Evolutionary conservation across 169 alveolate genomes (phyloP), one percentile per base, ranked within the genome.

Genomic region (Cryptosporidium baileyi): DNA sequence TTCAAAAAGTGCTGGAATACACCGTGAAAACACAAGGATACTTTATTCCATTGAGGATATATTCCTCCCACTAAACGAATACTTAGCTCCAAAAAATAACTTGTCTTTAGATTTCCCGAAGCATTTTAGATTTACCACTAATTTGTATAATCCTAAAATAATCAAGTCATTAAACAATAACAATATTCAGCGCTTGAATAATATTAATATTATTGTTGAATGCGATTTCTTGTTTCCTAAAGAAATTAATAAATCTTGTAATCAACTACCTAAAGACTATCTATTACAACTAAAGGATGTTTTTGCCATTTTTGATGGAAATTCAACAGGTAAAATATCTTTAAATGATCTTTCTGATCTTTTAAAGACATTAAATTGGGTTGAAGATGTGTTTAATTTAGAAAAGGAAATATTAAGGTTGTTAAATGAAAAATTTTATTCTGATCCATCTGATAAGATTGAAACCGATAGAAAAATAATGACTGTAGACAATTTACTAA

Each of bases 231-330:
- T 13, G 51, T 13, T 8, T 30, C 17, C 13, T 9, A 51, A 51
- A 13, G 34, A 51, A 51, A 41, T n/a, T 3, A 51, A 24, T 0
- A 15, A 38, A 19, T 6, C 45, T 26, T 11, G 24, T 11, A 63
- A 45, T 28, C 38, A 32, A 22, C 49, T 67, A 15, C 82, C 82
- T 8, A 52, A 26, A 3, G 65, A 67, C 7, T 52, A 67, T 67
- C 22, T 67, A 22, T 2, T 51, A 3, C 82, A 67, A 22, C 54
- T 67, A 17, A 67, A 67, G 32, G 82, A 67, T n/a, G 82, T 65
- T 3, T 67, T 67, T 28, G 63, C 82, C 9, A 26, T 67, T n/a
- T 67, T 67, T 52, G 82, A 67, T 67, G 82, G 82, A 17, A 40
- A 52, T 13, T 47, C 65, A 1, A 51, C 63, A 1, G 82, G 82